Percentiles rank a stretch among this genome's conserved stretches.
phyloP scores from a whole-genome alignment of 371 early-diverging fungal species.

The Mortierella sp. region DNA sequence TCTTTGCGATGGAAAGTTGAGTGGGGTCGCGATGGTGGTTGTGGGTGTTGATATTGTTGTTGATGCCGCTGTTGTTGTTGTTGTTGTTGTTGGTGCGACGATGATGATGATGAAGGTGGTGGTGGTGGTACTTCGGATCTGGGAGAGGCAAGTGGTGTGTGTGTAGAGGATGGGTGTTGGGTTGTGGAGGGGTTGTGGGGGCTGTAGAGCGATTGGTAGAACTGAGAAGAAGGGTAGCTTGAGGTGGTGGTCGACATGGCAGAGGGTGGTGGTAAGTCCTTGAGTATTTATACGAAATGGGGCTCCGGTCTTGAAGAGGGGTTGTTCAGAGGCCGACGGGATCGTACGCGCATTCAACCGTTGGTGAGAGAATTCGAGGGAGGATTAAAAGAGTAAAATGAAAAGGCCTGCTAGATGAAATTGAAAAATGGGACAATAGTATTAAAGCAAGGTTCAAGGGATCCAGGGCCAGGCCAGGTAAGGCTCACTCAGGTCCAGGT shows the following conservation, averaged over 20 bases:
- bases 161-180: neutral
- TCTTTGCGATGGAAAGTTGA: slow-evolving; percentile 14
- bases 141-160: neutral
- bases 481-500: slow-evolving; percentile 24
- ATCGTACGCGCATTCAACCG: slow-evolving; percentile 25
- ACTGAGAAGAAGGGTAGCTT: slow-evolving; percentile 35
- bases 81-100: neutral
- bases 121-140: neutral
- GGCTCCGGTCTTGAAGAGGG: slow-evolving; percentile 2
- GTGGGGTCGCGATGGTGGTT: too few species aligned
- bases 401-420: slow-evolving; percentile 4
- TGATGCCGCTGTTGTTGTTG: neutral
- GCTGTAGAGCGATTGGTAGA: slow-evolving; percentile 41
- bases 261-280: slow-evolving; percentile 13
- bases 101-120: neutral
- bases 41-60: neutral
- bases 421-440: slow-evolving; percentile 26
- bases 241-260: slow-evolving; percentile 55
- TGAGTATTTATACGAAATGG: slow-evolving; percentile 44
- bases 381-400: neutral
- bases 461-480: slow-evolving; percentile 22
- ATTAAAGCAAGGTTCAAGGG: slow-evolving; percentile 6
- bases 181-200: slow-evolving; percentile 13
- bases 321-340: neutral
- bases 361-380: neutral